phyloP scores from a whole-genome alignment of 164 flowering plant species.

The Umbellularia californica region DNA sequence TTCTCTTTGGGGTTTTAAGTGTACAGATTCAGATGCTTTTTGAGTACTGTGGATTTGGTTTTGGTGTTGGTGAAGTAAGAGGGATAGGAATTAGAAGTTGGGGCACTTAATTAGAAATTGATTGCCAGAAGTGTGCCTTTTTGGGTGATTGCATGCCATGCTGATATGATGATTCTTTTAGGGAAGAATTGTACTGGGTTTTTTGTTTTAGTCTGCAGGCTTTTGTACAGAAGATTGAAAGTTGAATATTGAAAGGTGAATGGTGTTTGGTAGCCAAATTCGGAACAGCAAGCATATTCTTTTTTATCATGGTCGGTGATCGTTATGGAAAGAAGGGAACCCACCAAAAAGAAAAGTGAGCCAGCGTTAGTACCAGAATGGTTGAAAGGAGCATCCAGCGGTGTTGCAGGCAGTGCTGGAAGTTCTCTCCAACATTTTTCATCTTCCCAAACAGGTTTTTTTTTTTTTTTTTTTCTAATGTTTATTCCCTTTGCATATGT shows the following conservation, averaged over 20 bases:
- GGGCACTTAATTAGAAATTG: not conserved
- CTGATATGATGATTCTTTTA: not conserved
- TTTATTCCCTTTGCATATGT: too few relatives aligned
- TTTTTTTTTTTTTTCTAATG: too few relatives aligned
- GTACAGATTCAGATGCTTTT: constrained; percentile 12
- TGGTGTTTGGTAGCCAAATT: constrained; percentile 1
- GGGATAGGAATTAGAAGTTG: not conserved
- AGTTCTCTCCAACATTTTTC: constrained; percentile 46
- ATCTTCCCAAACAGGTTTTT: constrained; percentile 21
- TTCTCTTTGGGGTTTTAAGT: not conserved
- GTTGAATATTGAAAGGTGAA: not conserved
- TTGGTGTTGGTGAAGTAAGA: not conserved
- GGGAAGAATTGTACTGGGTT: not conserved
- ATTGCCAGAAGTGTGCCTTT: constrained; percentile 1
- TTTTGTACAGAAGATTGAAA: constrained; percentile 8
- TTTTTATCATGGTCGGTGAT: constrained; percentile 43
- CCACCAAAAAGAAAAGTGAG: constrained; percentile 27
- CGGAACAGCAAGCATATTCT: constrained; percentile 8
- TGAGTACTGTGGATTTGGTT: not conserved
- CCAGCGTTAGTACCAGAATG: constrained; percentile 89
- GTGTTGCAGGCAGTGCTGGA: constrained; percentile 42
- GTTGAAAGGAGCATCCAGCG: constrained; percentile 62
- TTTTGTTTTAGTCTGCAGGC: not conserved
- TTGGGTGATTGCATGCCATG: constrained; percentile 4
- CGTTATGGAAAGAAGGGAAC: constrained; percentile 62